phyloP scores from a whole-genome alignment of 768 basidiomycete genomes.

The Lepiota brunneoincarnata region DNA sequence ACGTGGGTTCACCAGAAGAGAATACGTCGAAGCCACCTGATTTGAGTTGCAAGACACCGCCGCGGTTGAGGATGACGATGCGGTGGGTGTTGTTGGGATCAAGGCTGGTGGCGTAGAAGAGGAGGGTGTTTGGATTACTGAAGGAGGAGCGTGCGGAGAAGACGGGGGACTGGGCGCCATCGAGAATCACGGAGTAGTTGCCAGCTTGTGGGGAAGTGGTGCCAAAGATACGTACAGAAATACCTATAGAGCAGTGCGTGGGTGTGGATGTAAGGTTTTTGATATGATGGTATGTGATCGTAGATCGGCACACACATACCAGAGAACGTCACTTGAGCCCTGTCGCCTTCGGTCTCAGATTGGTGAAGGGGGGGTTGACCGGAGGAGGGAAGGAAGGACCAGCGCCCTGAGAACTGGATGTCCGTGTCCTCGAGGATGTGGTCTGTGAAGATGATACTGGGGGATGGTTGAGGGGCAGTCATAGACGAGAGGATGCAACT shows the following conservation, averaged over 20 bases:
- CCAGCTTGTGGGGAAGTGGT: conserved; percentile 57
- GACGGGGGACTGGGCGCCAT: conserved; percentile 36
- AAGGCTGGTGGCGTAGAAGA: conserved; percentile 65
- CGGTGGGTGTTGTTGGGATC: conserved; percentile 46
- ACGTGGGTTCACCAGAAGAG: conserved; percentile 25
- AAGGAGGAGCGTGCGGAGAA: conserved; percentile 55
- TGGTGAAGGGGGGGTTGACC: conserved; percentile 18
- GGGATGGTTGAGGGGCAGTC: not conserved
- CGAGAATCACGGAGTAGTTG: conserved; percentile 50
- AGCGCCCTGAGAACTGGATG: conserved; percentile 53
- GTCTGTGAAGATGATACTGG: conserved; percentile 32
- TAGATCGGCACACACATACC: conserved; percentile 35
- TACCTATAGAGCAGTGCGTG: conserved; percentile 37
- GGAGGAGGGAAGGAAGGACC: conserved; percentile 38
- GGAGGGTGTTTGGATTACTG: conserved; percentile 45
- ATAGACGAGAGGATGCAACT: conserved; percentile 5
- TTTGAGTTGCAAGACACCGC: conserved; percentile 48
- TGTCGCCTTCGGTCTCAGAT: conserved; percentile 42
- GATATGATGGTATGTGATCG: not conserved
- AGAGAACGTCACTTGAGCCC: conserved; percentile 37
- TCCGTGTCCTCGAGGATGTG: conserved; percentile 40
- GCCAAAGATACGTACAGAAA: conserved; percentile 59
- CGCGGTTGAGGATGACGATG: conserved; percentile 55
- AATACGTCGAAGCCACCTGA: conserved; percentile 50
- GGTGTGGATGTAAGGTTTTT: not conserved